Conservation (phyloP, 1,139 yeast genomes). For the Blastobotrys niveus region DNA sequence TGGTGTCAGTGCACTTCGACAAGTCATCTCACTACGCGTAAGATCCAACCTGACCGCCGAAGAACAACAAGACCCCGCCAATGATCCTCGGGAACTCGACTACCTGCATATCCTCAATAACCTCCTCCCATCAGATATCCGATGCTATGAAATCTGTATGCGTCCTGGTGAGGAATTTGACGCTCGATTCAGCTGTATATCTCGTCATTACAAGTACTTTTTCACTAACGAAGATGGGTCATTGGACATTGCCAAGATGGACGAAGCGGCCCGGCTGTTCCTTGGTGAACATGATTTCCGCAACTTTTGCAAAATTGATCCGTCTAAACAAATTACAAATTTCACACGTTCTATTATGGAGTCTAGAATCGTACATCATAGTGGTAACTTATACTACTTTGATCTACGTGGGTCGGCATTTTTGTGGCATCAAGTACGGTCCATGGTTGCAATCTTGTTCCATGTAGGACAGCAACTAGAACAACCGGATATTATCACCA, state of each 20-base stretch:
- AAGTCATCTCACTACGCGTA: slow-evolving; percentile 74
- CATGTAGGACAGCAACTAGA: slow-evolving; percentile 78
- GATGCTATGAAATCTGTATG: slow-evolving; percentile 74
- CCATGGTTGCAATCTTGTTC: slow-evolving; percentile 83
- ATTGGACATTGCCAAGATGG: slow-evolving; percentile 66
- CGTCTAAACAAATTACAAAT: slow-evolving; percentile 83
- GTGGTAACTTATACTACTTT: slow-evolving; percentile 47
- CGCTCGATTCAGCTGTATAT: slow-evolving; percentile 84
- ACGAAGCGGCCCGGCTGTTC: slow-evolving; percentile 57
- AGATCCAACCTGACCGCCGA: slow-evolving; percentile 57
- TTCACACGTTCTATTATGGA: slow-evolving; percentile 51
- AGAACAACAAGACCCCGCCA: slow-evolving; percentile 52
- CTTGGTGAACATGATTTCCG: slow-evolving; percentile 85
- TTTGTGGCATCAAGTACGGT: slow-evolving; percentile 96
- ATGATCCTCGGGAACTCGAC: slow-evolving; percentile 66
- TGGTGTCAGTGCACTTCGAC: slow-evolving; percentile 96
- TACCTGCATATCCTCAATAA: slow-evolving; percentile 72
- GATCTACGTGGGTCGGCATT: slow-evolving; percentile 87
- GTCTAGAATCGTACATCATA: slow-evolving; percentile 25
- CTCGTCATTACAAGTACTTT: slow-evolving; percentile 79
- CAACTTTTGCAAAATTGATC: slow-evolving; percentile 90
- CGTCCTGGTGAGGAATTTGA: slow-evolving; percentile 80
- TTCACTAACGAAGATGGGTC: slow-evolving; percentile 48
- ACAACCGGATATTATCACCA: slow-evolving; percentile 48
- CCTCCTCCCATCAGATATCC: slow-evolving; percentile 70